Conservation (phyloP, 306 rosid species). For the Castanea mollissima region DNA sequence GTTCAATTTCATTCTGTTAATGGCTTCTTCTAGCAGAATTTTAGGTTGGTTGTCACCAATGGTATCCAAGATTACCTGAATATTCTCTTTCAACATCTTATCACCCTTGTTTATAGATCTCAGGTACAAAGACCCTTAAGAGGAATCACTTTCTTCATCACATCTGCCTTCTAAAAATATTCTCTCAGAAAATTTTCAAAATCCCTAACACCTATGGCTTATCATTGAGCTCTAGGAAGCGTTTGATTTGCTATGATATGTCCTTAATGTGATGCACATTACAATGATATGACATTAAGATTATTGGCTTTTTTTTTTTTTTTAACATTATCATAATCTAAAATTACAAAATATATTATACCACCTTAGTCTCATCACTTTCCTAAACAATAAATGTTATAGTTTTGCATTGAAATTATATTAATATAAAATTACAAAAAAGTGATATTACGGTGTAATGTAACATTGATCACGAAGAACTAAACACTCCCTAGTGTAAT, state of each 20-base stretch:
- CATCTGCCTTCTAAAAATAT: slow-evolving; percentile 23
- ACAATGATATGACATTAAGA: too few relatives aligned
- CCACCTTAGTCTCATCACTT: too few relatives aligned
- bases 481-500: slow-evolving; percentile 45
- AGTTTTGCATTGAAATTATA: too few relatives aligned
- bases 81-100: slow-evolving; percentile 38
- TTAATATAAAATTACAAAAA: too few relatives aligned
- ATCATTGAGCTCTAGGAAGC: slow-evolving; percentile 45
- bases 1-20: slow-evolving; percentile 75
- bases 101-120: slow-evolving; percentile 30
- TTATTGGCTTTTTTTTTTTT: too few relatives aligned
- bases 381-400: too few relatives aligned
- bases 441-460: too few relatives aligned
- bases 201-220: slow-evolving; percentile 90
- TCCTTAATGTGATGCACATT: too few relatives aligned
- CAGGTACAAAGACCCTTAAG: slow-evolving; percentile 17
- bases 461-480: too few relatives aligned
- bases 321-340: too few relatives aligned
- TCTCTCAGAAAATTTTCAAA: slow-evolving; percentile 57
- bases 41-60: slow-evolving; percentile 33
- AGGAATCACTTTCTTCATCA: slow-evolving; percentile 19
- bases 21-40: slow-evolving; percentile 59
- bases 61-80: slow-evolving; percentile 42
- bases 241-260: too few relatives aligned
- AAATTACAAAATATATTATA: too few relatives aligned